These are phyloP conservation scores for Periconia sp. DNA, from an alignment of 2,329 filamentous ascomycete species.

Conservation along the genomic window DNA sequence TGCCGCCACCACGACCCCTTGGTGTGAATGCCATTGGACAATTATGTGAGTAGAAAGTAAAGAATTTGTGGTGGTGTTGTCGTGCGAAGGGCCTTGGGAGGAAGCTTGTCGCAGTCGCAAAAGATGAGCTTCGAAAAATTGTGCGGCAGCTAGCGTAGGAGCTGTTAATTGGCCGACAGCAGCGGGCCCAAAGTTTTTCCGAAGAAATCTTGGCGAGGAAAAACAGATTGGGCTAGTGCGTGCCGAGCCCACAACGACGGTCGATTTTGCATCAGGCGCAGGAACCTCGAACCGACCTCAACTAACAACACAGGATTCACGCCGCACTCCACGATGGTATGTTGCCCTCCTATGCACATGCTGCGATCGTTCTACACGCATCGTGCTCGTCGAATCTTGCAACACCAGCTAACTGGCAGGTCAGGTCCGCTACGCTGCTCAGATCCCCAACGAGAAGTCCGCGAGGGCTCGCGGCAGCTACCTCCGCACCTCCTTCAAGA, in stretches of 20 bases:
- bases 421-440: conserved; percentile 44
- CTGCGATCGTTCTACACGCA: conserved; percentile 7
- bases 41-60: background rate
- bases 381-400: conserved; percentile 1
- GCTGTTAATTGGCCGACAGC: background rate
- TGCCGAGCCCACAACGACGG: conserved; percentile 21
- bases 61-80: background rate
- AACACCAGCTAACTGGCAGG: conserved; percentile 26
- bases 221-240: conserved; percentile 3
- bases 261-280: conserved; percentile 26
- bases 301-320: conserved; percentile 39
- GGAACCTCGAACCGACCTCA: conserved; percentile 19
- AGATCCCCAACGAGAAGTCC: conserved; percentile 58
- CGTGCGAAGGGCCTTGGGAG: background rate
- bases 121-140: conserved; percentile 4
- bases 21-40: conserved; percentile 50
- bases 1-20: conserved; percentile 42
- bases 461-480: conserved; percentile 98
- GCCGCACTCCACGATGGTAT: conserved; percentile 30
- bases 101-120: conserved; percentile 1
- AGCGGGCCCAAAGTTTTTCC: background rate
- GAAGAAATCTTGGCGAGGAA: conserved; percentile 1
- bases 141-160: conserved; percentile 1
- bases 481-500: conserved; percentile 99
- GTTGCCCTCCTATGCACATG: conserved; percentile 28